These are phyloP conservation scores for Infundibulicybe gibba DNA, from an alignment of 768 basidiomycete species.

Conservation along the genomic window DNA sequence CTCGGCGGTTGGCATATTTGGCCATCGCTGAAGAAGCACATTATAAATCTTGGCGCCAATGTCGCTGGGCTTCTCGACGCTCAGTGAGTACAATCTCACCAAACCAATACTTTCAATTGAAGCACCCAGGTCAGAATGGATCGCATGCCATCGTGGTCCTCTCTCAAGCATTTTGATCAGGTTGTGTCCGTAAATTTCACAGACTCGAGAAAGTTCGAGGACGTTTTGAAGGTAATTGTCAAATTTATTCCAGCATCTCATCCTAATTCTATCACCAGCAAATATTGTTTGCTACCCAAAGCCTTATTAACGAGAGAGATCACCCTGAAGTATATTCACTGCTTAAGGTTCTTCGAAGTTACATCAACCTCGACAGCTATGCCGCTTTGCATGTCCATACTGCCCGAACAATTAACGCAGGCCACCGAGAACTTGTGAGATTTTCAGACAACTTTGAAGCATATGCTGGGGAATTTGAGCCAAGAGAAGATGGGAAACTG, in stretches of 20 bases:
- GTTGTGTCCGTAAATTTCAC: constrained; percentile 18
- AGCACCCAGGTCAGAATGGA: constrained; percentile 9
- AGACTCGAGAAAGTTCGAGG: constrained; percentile 25
- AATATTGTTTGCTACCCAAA: constrained; percentile 9
- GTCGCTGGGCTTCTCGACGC: too few species aligned
- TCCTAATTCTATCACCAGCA: constrained; percentile 3
- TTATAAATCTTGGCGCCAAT: not conserved
- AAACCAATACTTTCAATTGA: too few species aligned
- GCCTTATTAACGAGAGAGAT: constrained; percentile 5
- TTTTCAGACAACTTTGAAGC: constrained; percentile 14
- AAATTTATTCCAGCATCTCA: not conserved
- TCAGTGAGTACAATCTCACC: too few species aligned
- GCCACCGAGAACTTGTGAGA: constrained; percentile 4
- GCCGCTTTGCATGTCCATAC: constrained; percentile 21
- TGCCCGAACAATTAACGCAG: constrained; percentile 14
- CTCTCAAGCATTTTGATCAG: constrained; percentile 23
- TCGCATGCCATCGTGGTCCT: constrained; percentile 24
- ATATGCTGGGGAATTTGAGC: constrained; percentile 3
- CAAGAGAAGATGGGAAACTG: constrained; percentile 15
- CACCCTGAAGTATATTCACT: constrained; percentile 10
- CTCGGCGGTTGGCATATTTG: constrained; percentile 21
- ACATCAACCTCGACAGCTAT: constrained; percentile 18
- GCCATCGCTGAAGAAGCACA: constrained; percentile 9
- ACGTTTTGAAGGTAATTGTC: constrained; percentile 26
- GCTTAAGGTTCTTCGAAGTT: constrained; percentile 16